Evolutionary conservation across 202 grass and related monocot genomes (phyloP).

Genomic region (Hordeum pubiflorum): DNA sequence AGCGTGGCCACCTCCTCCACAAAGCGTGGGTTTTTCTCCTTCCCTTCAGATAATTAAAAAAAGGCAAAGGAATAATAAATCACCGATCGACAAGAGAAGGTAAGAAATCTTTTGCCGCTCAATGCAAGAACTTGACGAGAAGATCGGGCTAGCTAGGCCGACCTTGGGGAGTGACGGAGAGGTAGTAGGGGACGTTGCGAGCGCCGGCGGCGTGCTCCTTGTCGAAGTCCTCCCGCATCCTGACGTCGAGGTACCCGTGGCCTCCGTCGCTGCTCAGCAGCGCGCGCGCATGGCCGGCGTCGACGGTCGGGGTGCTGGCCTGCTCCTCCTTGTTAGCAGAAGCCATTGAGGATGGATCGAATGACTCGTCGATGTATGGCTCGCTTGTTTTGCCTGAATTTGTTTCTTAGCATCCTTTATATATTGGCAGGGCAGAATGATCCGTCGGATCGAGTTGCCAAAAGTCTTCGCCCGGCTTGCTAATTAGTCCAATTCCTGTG

Average conservation of each 20-base stretch:
- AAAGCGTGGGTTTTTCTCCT: conserved; percentile 62
- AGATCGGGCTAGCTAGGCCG: no score
- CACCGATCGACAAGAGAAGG: background rate
- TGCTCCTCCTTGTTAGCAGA: background rate
- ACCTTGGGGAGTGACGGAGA: conserved; percentile 53
- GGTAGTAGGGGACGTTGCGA: conserved; percentile 58
- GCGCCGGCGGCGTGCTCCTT: conserved; percentile 52
- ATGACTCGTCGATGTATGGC: background rate
- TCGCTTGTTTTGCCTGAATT: background rate
- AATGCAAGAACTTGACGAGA: background rate
- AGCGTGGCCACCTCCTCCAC: conserved; percentile 49
- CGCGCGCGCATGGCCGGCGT: conserved; percentile 13
- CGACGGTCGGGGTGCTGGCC: conserved; percentile 11
- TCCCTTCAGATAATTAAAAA: conserved; percentile 16
- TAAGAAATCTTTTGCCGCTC: background rate
- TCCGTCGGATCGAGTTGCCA: background rate
- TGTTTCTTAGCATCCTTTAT: background rate
- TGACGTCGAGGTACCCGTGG: conserved; percentile 47
- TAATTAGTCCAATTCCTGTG: background rate
- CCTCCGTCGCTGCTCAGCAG: conserved; percentile 26
- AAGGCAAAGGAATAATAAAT: background rate
- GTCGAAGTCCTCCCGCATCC: conserved; percentile 64
- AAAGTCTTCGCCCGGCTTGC: background rate
- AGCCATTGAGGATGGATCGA: background rate
- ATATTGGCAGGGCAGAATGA: background rate